phyloP scores from a whole-genome alignment of 2,329 filamentous ascomycete species.

The Xylariaceae sp. region DNA sequence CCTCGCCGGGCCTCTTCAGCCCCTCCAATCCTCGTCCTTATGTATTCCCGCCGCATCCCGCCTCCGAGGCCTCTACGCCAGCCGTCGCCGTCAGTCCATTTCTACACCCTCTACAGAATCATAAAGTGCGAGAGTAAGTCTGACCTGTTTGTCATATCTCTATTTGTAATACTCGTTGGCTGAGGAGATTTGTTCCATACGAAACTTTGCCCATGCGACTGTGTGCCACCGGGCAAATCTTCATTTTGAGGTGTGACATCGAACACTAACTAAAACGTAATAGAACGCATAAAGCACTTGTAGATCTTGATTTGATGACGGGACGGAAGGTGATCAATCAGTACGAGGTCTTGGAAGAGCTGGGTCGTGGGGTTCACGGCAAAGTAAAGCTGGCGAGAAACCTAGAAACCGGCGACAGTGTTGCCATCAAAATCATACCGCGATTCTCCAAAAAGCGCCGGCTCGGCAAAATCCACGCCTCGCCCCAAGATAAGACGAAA shows the following conservation, averaged over 20 bases:
- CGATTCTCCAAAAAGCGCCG: slow-evolving; percentile 90
- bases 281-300: slow-evolving; percentile 83
- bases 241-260: neutral
- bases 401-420: slow-evolving; percentile 68
- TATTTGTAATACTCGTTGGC: slow-evolving; percentile 1
- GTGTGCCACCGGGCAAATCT: neutral
- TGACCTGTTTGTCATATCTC: neutral
- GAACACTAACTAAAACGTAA: slow-evolving; percentile 11
- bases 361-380: slow-evolving; percentile 91
- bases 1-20: slow-evolving; percentile 60
- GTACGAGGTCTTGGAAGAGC: slow-evolving; percentile 94
- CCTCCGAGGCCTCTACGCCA: slow-evolving; percentile 53
- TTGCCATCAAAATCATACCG: slow-evolving; percentile 98
- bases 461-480: slow-evolving; percentile 74
- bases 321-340: slow-evolving; percentile 97
- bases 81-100: slow-evolving; percentile 54
- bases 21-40: slow-evolving; percentile 43
- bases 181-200: too few relatives aligned
- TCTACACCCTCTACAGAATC: slow-evolving; percentile 67
- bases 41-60: slow-evolving; percentile 37
- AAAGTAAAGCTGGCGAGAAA: slow-evolving; percentile 95
- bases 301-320: slow-evolving; percentile 83
- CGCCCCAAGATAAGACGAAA: slow-evolving; percentile 76
- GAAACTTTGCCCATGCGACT: too few relatives aligned
- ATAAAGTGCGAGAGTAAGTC: slow-evolving; percentile 72